Conservation (phyloP, 768 basidiomycete species). For the Xerocomellus intermedius region DNA sequence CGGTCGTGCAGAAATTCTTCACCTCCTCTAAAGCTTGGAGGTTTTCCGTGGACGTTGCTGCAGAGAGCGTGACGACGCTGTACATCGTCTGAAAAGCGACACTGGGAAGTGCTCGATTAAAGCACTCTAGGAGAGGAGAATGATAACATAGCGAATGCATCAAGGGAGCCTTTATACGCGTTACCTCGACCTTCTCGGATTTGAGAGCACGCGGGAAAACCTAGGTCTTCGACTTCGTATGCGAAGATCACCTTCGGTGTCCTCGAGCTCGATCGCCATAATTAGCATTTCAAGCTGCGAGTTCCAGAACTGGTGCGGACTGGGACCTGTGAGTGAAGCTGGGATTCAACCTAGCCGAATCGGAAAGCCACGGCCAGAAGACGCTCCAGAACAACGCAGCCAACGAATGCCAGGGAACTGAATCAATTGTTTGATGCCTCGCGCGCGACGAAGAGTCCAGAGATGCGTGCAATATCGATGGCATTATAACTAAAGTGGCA, state of each 20-base stretch:
- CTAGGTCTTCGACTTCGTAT: constrained; percentile 5
- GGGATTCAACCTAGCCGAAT: constrained; percentile 23
- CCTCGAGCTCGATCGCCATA: constrained; percentile 22
- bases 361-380: constrained; percentile 22
- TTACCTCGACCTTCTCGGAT: constrained; percentile 2
- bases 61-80: constrained; percentile 42
- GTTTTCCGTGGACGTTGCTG: constrained; percentile 47
- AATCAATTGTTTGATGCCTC: constrained; percentile 16
- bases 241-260: constrained; percentile 16
- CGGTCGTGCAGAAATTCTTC: constrained; percentile 49
- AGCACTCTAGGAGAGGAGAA: constrained; percentile 9
- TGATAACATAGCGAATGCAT: constrained; percentile 13
- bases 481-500: constrained; percentile 13
- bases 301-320: constrained; percentile 19
- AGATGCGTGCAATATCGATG: constrained; percentile 6
- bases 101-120: neutral
- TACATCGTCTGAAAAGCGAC: constrained; percentile 23
- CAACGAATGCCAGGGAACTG: constrained; percentile 10
- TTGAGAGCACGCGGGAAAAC: constrained; percentile 19
- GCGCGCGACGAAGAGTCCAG: constrained; percentile 11
- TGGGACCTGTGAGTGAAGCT: constrained; percentile 18
- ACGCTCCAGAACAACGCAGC: constrained; percentile 18
- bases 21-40: constrained; percentile 53
- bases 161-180: constrained; percentile 23
- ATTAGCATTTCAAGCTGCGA: constrained; percentile 18